These are phyloP conservation scores for Neolentinus lepideus DNA, from an alignment of 1,284 basidiomycete species.

Conservation along the genomic window DNA sequence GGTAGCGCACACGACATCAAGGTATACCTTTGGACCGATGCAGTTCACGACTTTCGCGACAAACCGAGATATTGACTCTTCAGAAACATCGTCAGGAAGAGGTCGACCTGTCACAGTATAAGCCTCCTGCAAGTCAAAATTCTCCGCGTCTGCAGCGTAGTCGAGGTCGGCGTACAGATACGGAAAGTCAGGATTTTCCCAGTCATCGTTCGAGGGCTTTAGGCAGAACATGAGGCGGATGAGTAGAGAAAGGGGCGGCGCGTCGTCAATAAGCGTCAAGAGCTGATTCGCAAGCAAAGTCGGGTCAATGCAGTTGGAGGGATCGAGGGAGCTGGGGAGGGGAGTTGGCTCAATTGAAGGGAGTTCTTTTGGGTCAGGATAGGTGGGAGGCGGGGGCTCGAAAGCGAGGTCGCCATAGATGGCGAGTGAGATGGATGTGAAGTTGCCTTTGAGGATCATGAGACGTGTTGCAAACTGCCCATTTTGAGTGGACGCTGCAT, in stretches of 20 bases:
- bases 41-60: constrained; percentile 43
- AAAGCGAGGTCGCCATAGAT: constrained; percentile 56
- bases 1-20: constrained; percentile 11
- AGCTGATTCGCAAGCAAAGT: constrained; percentile 52
- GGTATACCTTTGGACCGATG: constrained; percentile 42
- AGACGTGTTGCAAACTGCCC: constrained; percentile 65
- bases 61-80: constrained; percentile 41
- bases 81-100: constrained; percentile 43
- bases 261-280: constrained; percentile 48
- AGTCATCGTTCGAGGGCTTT: constrained; percentile 67
- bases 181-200: constrained; percentile 69
- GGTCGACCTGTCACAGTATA: constrained; percentile 45
- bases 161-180: constrained; percentile 52
- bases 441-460: constrained; percentile 70
- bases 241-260: constrained; percentile 54
- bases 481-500: constrained; percentile 6
- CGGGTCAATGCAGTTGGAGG: constrained; percentile 53
- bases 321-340: constrained; percentile 45
- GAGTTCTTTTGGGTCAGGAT: constrained; percentile 29
- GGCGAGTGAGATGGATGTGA: constrained; percentile 58
- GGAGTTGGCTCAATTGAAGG: constrained; percentile 31
- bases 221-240: constrained; percentile 68
- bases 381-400: constrained; percentile 17
- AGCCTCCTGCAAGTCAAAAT: constrained; percentile 47
- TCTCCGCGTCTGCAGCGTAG: constrained; percentile 28